Percentiles rank a stretch among this genome's conserved stretches.
Evolutionary conservation across 768 basidiomycete genomes (phyloP).

Genomic region (Lentinula guzmanii): DNA sequence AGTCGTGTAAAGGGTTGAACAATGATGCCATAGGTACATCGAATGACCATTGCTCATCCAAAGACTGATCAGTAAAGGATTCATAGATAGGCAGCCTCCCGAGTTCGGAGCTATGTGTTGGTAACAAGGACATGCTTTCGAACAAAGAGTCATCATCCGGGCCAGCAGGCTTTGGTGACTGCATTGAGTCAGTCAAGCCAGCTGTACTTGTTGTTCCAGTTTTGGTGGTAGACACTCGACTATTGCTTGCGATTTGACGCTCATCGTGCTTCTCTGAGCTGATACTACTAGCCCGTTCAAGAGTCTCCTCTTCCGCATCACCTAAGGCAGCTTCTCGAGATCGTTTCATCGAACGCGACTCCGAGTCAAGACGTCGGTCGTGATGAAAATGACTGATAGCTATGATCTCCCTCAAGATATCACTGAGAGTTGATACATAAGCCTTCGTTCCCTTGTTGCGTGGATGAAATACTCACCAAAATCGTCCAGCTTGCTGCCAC

Average conservation of each 20-base stretch:
- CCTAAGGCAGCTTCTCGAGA: neutral
- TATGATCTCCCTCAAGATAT: conserved; percentile 1
- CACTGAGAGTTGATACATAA: neutral
- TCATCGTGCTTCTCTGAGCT: neutral
- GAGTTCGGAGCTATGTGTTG: neutral
- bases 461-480: conserved; percentile 30
- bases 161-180: neutral
- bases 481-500: conserved; percentile 40
- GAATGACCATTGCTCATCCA: neutral
- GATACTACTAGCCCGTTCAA: neutral
- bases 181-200: neutral
- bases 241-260: neutral
- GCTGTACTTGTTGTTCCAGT: neutral
- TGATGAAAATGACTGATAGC: neutral
- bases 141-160: too few relatives aligned
- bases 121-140: neutral
- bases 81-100: neutral
- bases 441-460: neutral
- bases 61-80: neutral
- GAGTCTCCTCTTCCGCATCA: neutral
- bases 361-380: neutral
- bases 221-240: neutral
- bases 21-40: neutral
- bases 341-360: neutral
- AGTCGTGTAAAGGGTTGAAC: too few relatives aligned